phyloP scores from a whole-genome alignment of 768 basidiomycete species.

The Xerocomus brunneocitrinus region DNA sequence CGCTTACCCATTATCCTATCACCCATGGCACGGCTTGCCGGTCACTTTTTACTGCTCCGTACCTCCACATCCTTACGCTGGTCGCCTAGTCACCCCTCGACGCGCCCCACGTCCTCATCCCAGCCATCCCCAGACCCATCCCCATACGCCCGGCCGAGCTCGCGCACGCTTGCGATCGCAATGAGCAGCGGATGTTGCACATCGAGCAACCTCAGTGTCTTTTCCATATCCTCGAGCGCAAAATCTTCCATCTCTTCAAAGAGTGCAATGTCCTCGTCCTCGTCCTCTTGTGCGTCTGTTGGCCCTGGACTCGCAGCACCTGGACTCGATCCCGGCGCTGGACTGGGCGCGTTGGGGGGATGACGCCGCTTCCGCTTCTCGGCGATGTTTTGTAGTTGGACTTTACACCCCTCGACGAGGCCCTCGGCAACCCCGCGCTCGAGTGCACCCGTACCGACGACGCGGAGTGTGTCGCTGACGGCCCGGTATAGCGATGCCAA shows the following conservation, averaged over 20 bases:
- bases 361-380: constrained; percentile 60
- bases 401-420: constrained; percentile 65
- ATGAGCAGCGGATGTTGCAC: constrained; percentile 59
- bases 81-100: too few relatives aligned
- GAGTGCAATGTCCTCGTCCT: constrained; percentile 64
- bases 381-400: constrained; percentile 63
- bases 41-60: too few relatives aligned
- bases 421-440: constrained; percentile 49
- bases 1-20: too few relatives aligned
- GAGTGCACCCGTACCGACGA: constrained; percentile 54
- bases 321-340: background rate
- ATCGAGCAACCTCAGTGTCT: constrained; percentile 55
- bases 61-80: too few relatives aligned
- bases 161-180: constrained; percentile 67
- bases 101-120: too few relatives aligned
- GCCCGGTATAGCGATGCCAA: constrained; percentile 73
- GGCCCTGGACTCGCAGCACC: background rate
- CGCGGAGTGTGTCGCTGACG: constrained; percentile 55
- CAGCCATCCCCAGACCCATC: background rate
- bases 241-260: constrained; percentile 83
- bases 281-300: constrained; percentile 34
- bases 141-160: constrained; percentile 41
- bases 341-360: background rate
- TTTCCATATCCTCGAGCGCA: constrained; percentile 74
- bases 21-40: too few relatives aligned